These are phyloP conservation scores for Blastobotrys elegans DNA, from an alignment of 1,139 yeast genomes.

Conservation along the genomic window DNA sequence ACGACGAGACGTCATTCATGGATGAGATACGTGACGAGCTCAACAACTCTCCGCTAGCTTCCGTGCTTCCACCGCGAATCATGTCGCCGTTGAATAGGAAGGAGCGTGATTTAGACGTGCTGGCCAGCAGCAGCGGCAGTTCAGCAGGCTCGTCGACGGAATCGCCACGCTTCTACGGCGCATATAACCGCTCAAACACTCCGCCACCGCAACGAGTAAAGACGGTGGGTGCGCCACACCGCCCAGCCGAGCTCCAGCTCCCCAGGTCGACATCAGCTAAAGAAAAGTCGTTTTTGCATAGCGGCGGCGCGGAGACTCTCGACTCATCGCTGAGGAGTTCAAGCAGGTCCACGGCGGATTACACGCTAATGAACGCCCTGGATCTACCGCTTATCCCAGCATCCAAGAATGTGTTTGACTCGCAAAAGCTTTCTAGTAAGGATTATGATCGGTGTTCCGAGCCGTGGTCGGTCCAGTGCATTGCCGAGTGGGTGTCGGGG, in stretches of 20 bases:
- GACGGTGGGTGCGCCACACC: slow-evolving; percentile 4
- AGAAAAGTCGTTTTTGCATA: slow-evolving; percentile 1
- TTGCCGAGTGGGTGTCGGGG: slow-evolving; percentile 34
- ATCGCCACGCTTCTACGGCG: not conserved
- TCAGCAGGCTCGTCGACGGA: not conserved
- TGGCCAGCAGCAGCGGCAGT: not conserved
- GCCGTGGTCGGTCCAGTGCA: slow-evolving; percentile 46
- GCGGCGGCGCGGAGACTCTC: not conserved
- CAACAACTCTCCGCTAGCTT: not conserved
- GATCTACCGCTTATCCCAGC: slow-evolving; percentile 35
- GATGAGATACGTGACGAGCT: slow-evolving; percentile 14
- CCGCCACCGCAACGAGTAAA: slow-evolving; percentile 8
- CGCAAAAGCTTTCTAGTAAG: slow-evolving; percentile 39
- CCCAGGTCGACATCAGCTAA: slow-evolving; percentile 8
- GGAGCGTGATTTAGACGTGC: not conserved
- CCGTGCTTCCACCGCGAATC: not conserved
- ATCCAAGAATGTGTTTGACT: slow-evolving; percentile 32
- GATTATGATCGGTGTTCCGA: slow-evolving; percentile 42
- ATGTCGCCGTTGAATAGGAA: not conserved
- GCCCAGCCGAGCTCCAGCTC: slow-evolving; percentile 1
- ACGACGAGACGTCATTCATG: slow-evolving; percentile 12
- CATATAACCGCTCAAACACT: slow-evolving; percentile 6
- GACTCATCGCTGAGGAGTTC: slow-evolving; percentile 22
- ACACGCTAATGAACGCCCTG: slow-evolving; percentile 27
- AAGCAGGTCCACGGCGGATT: slow-evolving; percentile 24